A percentile compares a stretch with the other conserved stretches of the same genome.
Conservation (phyloP, 2,329 filamentous ascomycete genomes). For the Sarocladium kiliense region DNA sequence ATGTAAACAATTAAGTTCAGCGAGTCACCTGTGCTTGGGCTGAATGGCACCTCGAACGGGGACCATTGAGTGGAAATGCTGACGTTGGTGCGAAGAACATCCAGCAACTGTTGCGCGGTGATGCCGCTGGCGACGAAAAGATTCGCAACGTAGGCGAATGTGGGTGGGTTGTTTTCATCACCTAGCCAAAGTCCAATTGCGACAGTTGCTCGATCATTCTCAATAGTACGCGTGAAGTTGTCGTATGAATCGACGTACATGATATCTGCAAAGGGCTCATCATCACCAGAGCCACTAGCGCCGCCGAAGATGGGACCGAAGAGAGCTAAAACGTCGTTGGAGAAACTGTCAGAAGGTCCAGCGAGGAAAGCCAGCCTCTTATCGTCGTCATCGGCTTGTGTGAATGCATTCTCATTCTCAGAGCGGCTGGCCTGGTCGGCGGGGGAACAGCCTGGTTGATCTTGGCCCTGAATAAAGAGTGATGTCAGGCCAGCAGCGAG, state of each 20-base stretch:
- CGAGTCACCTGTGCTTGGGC: conserved; percentile 62
- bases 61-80: conserved; percentile 69
- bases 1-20: conserved; percentile 80
- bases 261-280: conserved; percentile 22
- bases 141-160: conserved; percentile 67
- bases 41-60: conserved; percentile 69
- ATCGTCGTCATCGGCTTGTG: conserved; percentile 25
- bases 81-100: conserved; percentile 61
- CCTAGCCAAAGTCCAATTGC: conserved; percentile 75
- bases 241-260: conserved; percentile 57
- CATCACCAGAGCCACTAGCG: conserved; percentile 13
- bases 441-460: conserved; percentile 47
- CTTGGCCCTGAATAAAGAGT: conserved; percentile 61
- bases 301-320: conserved; percentile 35
- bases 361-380: conserved; percentile 22
- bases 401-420: conserved; percentile 30
- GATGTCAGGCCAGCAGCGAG: conserved; percentile 74
- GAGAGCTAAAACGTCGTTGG: conserved; percentile 24
- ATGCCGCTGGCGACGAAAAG: conserved; percentile 52
- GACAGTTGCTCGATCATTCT: conserved; percentile 58
- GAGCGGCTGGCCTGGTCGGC: conserved; percentile 38
- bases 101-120: conserved; percentile 59
- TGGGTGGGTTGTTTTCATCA: conserved; percentile 52
- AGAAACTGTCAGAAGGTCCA: conserved; percentile 33
- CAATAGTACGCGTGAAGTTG: conserved; percentile 64